phyloP scores from a whole-genome alignment of 2,329 filamentous ascomycete genomes.

The Paecilomyces formosus region DNA sequence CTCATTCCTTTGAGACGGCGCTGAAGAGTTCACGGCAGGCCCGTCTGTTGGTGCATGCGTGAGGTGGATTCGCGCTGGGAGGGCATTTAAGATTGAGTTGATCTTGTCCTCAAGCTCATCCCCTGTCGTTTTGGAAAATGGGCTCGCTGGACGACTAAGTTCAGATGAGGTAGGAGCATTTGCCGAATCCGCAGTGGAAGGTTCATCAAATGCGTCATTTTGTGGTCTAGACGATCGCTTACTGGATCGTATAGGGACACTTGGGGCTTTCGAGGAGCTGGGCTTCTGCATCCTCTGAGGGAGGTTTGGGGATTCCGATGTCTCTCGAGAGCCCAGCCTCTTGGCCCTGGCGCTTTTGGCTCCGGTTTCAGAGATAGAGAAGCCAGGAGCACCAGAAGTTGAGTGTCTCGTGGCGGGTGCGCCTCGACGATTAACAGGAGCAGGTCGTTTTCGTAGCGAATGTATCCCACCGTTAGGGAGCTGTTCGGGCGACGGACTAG shows the following conservation, averaged over 20 bases:
- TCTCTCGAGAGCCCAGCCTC: neutral
- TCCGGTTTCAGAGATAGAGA: neutral
- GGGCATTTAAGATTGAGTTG: conserved; percentile 65
- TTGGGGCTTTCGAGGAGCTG: neutral
- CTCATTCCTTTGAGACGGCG: conserved; percentile 33
- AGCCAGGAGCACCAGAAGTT: neutral
- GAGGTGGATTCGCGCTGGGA: conserved; percentile 73
- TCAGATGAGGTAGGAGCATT: conserved; percentile 8
- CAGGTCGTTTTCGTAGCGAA: neutral
- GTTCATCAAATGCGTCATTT: neutral
- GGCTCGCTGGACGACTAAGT: conserved; percentile 36
- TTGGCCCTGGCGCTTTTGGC: neutral
- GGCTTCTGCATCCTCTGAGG: neutral
- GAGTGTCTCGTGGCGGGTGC: neutral
- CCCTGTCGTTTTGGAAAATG: conserved; percentile 40
- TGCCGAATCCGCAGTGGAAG: neutral
- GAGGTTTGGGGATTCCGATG: neutral
- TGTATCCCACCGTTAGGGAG: neutral
- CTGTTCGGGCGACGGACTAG: neutral
- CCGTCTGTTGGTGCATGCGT: conserved; percentile 42
- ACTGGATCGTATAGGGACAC: neutral
- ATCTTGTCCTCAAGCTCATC: conserved; percentile 75
- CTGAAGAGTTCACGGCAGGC: conserved; percentile 23
- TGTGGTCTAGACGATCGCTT: neutral
- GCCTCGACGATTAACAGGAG: neutral